Percentiles rank a stretch among this genome's conserved stretches.
Conservation (phyloP, 164 flowering plant species). For the Paratinospora sagittata region DNA sequence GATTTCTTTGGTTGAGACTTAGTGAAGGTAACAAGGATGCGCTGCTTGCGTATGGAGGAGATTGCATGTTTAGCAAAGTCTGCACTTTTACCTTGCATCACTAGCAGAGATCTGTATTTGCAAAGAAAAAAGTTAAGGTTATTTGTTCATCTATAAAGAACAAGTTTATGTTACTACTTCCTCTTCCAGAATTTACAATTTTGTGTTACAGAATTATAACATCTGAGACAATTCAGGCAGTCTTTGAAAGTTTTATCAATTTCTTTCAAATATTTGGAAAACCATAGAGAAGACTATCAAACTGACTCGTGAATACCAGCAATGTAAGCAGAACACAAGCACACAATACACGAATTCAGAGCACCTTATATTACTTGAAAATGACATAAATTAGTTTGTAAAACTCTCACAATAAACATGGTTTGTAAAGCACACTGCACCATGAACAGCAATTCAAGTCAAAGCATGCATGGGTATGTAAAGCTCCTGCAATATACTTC, state of each 20-base stretch:
- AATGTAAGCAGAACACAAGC: no score
- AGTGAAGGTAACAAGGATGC: slow-evolving; percentile 63
- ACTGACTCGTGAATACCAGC: no score
- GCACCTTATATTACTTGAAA: no score
- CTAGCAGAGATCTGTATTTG: slow-evolving; percentile 56
- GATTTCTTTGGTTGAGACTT: slow-evolving; percentile 55
- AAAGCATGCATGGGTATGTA: no score
- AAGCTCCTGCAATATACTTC: no score
- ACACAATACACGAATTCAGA: background rate
- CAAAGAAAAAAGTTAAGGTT: background rate
- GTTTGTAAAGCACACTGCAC: background rate
- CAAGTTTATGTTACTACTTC: background rate
- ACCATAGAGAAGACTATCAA: no score
- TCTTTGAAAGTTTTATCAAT: no score
- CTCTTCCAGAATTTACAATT: background rate
- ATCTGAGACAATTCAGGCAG: background rate
- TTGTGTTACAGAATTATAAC: background rate
- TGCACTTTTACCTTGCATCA: slow-evolving; percentile 71
- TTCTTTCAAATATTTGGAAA: no score
- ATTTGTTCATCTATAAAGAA: background rate
- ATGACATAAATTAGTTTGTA: no score
- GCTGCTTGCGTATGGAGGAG: slow-evolving; percentile 56
- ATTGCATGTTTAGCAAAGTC: slow-evolving; percentile 74
- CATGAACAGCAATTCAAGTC: background rate
- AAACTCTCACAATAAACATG: no score